Evolutionary conservation across 257 asterid genomes (phyloP).

Genomic region (Primulina huaijiensis): DNA sequence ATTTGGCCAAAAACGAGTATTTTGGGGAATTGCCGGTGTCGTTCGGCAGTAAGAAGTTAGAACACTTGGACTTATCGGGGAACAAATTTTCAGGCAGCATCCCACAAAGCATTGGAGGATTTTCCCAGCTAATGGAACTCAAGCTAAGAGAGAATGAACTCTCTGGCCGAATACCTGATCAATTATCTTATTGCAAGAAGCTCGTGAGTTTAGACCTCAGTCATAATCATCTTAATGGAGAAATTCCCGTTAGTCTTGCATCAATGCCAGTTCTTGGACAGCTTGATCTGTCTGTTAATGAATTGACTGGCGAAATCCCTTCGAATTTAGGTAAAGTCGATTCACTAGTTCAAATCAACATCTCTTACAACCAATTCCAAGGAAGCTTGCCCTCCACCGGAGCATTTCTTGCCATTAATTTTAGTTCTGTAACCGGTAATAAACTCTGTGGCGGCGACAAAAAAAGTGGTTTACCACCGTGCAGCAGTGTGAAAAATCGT

Average conservation of each 20-base stretch:
- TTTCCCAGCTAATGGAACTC: slow-evolving; percentile 52
- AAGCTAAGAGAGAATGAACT: slow-evolving; percentile 48
- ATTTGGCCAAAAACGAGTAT: slow-evolving; percentile 52
- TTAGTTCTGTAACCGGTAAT: slow-evolving; percentile 55
- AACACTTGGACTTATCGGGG: slow-evolving; percentile 60
- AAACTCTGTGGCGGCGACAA: slow-evolving; percentile 54
- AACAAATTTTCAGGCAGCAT: slow-evolving; percentile 54
- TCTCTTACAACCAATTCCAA: slow-evolving; percentile 62
- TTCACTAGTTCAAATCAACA: slow-evolving; percentile 66
- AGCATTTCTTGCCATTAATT: slow-evolving; percentile 65
- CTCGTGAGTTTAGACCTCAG: slow-evolving; percentile 72
- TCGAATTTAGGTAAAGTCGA: slow-evolving; percentile 50
- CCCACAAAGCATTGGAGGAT: slow-evolving; percentile 43
- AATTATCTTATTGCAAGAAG: slow-evolving; percentile 55
- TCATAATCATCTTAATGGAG: slow-evolving; percentile 50
- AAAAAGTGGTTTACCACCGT: slow-evolving; percentile 52
- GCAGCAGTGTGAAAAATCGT: slow-evolving; percentile 34
- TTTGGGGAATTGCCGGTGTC: slow-evolving; percentile 45
- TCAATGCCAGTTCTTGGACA: slow-evolving; percentile 72
- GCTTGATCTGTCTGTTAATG: slow-evolving; percentile 69
- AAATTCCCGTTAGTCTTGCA: slow-evolving; percentile 55
- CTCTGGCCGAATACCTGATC: slow-evolving; percentile 59
- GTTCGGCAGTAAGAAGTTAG: slow-evolving; percentile 60
- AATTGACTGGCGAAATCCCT: slow-evolving; percentile 58
- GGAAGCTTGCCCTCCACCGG: slow-evolving; percentile 70